These are phyloP conservation scores for Euphorbia tirucalli DNA, from an alignment of 345 rosid species.

Conservation along the genomic window DNA sequence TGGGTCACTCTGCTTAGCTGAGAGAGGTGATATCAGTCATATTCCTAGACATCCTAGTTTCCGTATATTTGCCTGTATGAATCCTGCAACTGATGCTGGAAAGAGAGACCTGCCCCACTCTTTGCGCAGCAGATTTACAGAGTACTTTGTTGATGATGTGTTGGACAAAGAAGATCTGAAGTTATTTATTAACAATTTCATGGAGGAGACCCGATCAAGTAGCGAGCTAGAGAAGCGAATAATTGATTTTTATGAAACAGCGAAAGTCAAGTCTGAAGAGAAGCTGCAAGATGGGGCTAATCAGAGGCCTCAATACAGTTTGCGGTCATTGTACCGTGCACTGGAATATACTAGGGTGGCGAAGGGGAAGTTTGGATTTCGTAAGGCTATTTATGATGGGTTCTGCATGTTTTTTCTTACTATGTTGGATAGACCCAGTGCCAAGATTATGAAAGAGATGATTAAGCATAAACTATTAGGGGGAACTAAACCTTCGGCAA, in stretches of 20 bases:
- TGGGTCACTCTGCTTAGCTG: conserved; percentile 91
- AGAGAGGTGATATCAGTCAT: conserved; percentile 77
- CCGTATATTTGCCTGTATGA: conserved; percentile 93
- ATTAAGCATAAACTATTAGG: conserved; percentile 46
- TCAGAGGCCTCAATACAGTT: conserved; percentile 95
- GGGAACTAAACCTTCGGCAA: conserved; percentile 40
- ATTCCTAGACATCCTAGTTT: conserved; percentile 71
- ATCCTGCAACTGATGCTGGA: conserved; percentile 99
- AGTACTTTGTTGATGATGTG: conserved; percentile 81
- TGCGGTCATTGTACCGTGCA: conserved; percentile 90
- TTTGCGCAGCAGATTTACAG: conserved; percentile 79
- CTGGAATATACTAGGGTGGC: conserved; percentile 76
- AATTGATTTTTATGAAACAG: conserved; percentile 67
- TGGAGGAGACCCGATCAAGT: conserved; percentile 56
- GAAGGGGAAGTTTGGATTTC: conserved; percentile 51
- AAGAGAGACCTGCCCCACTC: conserved; percentile 82
- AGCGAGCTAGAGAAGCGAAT: conserved; percentile 52
- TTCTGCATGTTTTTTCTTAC: conserved; percentile 88
- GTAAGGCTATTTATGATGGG: conserved; percentile 77
- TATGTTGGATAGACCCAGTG: conserved; percentile 75
- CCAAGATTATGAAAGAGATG: conserved; percentile 61
- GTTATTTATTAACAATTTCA: conserved; percentile 60
- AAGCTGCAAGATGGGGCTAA: conserved; percentile 97
- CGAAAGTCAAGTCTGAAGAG: conserved; percentile 75
- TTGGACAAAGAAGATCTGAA: conserved; percentile 70